Base-by-base conservation (phyloP, 169 alveolate genomes). In the Plasmodium yoelii region DNA sequence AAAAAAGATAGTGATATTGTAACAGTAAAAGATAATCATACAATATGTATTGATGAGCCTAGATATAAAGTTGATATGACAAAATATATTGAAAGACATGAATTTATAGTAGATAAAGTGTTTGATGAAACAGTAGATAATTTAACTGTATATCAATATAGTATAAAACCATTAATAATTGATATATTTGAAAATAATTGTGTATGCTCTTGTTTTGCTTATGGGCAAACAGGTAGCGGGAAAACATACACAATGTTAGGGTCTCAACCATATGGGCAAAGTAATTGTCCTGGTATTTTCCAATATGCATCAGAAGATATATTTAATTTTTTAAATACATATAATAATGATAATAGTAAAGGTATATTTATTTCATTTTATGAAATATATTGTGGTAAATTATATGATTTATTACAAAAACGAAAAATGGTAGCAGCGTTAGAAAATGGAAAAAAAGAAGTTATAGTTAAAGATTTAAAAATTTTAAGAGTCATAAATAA, bases 301-400 rank as follows among this genome's bases (percentile, higher is more conserved):
- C 96, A 97, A 56, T 93, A 97, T 39, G 99, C 99, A 2, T 98
- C 98, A 15, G 95, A 95, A 39, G 99, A 98, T 90, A 95, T 98
- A 12, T 97, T 97, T 92, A 90, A 94, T 55, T 88, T 94, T 26
- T 93, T 96, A 53, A 92, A 88, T 44, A 88, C 93, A 44, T 94
- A 94, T 44, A 95, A 94, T 47, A 90, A 77, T 65, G 88, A 69
- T 15, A 86, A 87, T 60, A 75, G 72, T 34, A 94, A 92, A 51
- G 95, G 94, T 22, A 93, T 97, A 26, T 92, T 90, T 87, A 97
- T 98, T 39, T 97, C 99, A 61, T 99, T 98, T 95, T 98, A 97
- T 90, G 99, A 99, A 93, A 98, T 99, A 64, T 99, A 99, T 92
- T 98, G 99, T 88, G 99, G 99, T 53, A 98, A 98, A 93, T 96